Evolutionary conservation across 2,329 filamentous ascomycete genomes (phyloP).

Genomic region (Fusarium burgessii): DNA sequence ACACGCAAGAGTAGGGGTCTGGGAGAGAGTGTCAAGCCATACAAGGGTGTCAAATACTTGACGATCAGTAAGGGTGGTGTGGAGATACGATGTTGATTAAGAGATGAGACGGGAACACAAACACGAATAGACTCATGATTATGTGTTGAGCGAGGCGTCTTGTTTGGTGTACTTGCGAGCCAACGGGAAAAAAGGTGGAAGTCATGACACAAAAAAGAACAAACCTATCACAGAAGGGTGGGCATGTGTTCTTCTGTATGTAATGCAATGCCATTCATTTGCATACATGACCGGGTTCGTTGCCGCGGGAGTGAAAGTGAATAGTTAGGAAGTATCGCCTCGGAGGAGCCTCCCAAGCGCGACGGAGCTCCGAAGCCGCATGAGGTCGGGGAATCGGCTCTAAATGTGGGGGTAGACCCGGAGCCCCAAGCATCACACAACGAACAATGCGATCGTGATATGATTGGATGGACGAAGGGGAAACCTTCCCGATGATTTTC

Average conservation of each 20-base stretch:
- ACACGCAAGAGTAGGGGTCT: slow-evolving; percentile 86
- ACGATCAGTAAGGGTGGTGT: slow-evolving; percentile 77
- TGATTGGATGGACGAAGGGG: slow-evolving; percentile 33
- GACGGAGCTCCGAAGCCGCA: slow-evolving; percentile 45
- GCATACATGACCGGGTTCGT: slow-evolving; percentile 20
- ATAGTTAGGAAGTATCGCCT: slow-evolving; percentile 28
- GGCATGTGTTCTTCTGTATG: not conserved
- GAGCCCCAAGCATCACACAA: slow-evolving; percentile 12
- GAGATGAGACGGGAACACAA: slow-evolving; percentile 6
- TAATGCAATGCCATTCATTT: slow-evolving; percentile 4
- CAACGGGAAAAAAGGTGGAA: slow-evolving; percentile 10
- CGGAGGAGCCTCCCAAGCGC: slow-evolving; percentile 34
- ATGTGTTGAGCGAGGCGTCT: slow-evolving; percentile 4
- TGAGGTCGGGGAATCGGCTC: slow-evolving; percentile 45
- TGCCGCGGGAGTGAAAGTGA: slow-evolving; percentile 27
- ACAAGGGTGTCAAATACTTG: slow-evolving; percentile 98
- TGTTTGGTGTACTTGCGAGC: slow-evolving; percentile 9
- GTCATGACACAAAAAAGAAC: slow-evolving; percentile 15
- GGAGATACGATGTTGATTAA: slow-evolving; percentile 68
- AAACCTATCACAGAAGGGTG: not conserved
- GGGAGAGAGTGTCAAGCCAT: slow-evolving; percentile 89
- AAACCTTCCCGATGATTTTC: slow-evolving; percentile 24
- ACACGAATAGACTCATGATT: slow-evolving; percentile 13
- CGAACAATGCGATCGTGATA: slow-evolving; percentile 24
- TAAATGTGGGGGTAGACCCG: slow-evolving; percentile 41